These are phyloP conservation scores for Triglochin maritima DNA, from an alignment of 106 monocot species.

Conservation along the genomic window DNA sequence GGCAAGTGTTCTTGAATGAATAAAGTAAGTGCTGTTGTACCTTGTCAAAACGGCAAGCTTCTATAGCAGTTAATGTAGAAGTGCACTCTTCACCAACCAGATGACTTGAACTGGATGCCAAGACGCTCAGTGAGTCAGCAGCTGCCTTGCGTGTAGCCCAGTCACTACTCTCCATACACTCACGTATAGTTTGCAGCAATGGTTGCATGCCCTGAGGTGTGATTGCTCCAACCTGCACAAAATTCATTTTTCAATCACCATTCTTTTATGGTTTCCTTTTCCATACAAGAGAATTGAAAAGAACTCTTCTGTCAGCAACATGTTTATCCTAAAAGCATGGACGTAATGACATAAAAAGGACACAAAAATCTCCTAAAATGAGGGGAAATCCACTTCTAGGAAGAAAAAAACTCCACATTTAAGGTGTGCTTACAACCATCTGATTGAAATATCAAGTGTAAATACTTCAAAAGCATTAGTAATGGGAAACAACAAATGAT, in stretches of 20 bases:
- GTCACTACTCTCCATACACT: slow-evolving; percentile 85
- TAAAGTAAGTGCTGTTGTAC: slow-evolving; percentile 12
- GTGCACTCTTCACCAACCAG: slow-evolving; percentile 53
- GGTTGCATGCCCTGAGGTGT: slow-evolving; percentile 55
- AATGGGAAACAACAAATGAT: no score
- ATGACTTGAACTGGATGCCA: slow-evolving; percentile 65
- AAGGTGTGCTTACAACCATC: no score
- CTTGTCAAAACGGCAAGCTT: slow-evolving; percentile 96
- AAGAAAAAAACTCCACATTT: no score
- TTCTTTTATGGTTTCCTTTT: background rate
- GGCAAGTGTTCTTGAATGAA: background rate
- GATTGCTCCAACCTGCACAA: slow-evolving; percentile 72
- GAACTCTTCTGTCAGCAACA: background rate
- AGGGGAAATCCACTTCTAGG: no score
- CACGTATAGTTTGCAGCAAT: slow-evolving; percentile 62
- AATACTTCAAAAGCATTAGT: no score
- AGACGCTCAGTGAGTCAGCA: slow-evolving; percentile 64
- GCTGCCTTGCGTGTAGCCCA: slow-evolving; percentile 94
- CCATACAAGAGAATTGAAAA: background rate
- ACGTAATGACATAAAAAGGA: no score
- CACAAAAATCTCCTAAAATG: no score
- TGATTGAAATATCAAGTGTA: no score
- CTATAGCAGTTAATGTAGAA: slow-evolving; percentile 56
- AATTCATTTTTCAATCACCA: background rate
- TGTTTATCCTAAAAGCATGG: no score